These are phyloP conservation scores for Lipomyces chichibuensis DNA, from an alignment of 805 yeast species.

Conservation along the genomic window DNA sequence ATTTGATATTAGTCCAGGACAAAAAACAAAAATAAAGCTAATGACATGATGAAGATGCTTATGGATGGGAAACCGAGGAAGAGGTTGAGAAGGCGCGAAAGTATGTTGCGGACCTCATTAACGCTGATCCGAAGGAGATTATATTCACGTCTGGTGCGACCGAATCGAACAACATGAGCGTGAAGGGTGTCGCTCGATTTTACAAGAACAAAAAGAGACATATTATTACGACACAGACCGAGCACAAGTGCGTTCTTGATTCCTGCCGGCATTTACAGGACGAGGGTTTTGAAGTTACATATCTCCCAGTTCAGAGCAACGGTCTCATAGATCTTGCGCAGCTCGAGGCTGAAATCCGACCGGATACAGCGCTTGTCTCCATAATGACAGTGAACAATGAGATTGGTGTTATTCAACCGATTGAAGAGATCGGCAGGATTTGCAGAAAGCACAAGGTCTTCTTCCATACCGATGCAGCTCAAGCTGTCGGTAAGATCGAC, in stretches of 20 bases:
- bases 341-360: slow-evolving; percentile 79
- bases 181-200: slow-evolving; percentile 95
- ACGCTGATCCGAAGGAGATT: slow-evolving; percentile 95
- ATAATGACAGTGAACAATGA: slow-evolving; percentile 98
- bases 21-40: background rate
- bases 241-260: slow-evolving; percentile 98
- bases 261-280: slow-evolving; percentile 93
- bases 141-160: slow-evolving; percentile 98
- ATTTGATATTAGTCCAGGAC: background rate
- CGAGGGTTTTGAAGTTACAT: slow-evolving; percentile 96
- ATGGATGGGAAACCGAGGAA: slow-evolving; percentile 98
- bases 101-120: slow-evolving; percentile 78
- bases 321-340: slow-evolving; percentile 81
- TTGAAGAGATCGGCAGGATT: slow-evolving; percentile 86
- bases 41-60: slow-evolving; percentile 53
- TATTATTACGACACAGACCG: slow-evolving; percentile 94
- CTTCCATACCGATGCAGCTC: slow-evolving; percentile 98
- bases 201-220: slow-evolving; percentile 88
- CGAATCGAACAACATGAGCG: slow-evolving; percentile 90
- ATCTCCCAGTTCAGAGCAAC: slow-evolving; percentile 76
- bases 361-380: slow-evolving; percentile 87
- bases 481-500: slow-evolving; percentile 92
- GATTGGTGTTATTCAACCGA: slow-evolving; percentile 95
- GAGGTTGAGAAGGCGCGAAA: slow-evolving; percentile 87
- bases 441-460: slow-evolving; percentile 88